Base-by-base conservation (phyloP, 441 rosid species). In the Pelargonium cotyledonis region DNA sequence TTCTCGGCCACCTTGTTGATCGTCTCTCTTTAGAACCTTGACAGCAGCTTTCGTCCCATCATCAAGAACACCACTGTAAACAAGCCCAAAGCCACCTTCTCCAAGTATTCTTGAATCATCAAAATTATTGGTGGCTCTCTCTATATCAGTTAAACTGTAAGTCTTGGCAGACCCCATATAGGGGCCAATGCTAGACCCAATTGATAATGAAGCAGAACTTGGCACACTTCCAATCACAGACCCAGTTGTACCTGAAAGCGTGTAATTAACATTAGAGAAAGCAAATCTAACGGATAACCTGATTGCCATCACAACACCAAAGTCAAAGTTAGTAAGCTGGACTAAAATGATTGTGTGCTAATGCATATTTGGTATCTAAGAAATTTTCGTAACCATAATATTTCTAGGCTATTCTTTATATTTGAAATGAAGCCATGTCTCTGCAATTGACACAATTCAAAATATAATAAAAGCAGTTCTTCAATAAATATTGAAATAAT, bases 21-120 rank as follows among this genome's bases (percentile, higher is more conserved):
- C 96, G 68, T 89, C 96, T 80, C 99, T 86, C 84, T 94, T 94
- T 73, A 94, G 75, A 40, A 91, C 91, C 80, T 94, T 94, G 72
- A 94, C 96, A 1, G 96, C 99, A 40, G 88, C 95, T 72, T 87
- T 77, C 46, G 86, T 94, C 72, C 92, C 92, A 41, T 94, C 99
- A 51, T 91, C 90, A 57, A 94, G 90, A 82, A 81, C 78, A 67
- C 97, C 99, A 68, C 85, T 78, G 18, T 88, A 87, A 72, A 94
- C 99, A 65, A 78, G 82, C 64, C 99, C 99, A 61, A 94, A 94
- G 38, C 97, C 99, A 35, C 99, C 99, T 83, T 94, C 97, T 72
- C 99, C 95, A 21, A 94, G 89, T 69, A 94, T 49, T 83, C 84
- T 83, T 47, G 92, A 80, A 77, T 72, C 84, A 65, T 89, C 85